phyloP scores from a whole-genome alignment of 2,329 filamentous ascomycete species.

The Colletotrichum sp. region DNA sequence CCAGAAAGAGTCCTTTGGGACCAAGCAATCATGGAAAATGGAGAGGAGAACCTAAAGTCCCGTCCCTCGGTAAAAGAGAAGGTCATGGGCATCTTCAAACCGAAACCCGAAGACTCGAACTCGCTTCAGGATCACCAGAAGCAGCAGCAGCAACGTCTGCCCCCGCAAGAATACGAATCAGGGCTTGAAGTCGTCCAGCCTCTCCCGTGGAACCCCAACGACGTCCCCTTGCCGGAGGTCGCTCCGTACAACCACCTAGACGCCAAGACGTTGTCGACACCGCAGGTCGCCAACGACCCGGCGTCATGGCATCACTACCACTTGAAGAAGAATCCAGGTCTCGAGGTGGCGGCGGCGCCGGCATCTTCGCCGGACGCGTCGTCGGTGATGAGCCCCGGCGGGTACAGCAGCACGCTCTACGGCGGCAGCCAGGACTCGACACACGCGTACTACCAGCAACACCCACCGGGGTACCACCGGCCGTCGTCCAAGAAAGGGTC shows the following conservation, averaged over 20 bases:
- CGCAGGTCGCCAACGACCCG: slow-evolving; percentile 3
- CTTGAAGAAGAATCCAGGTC: background rate
- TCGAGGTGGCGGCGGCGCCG: background rate
- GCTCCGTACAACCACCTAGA: background rate
- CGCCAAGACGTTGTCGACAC: background rate
- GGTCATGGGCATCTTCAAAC: background rate
- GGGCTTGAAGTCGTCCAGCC: slow-evolving; percentile 12
- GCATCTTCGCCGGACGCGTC: background rate
- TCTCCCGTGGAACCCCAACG: slow-evolving; percentile 2
- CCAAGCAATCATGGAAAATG: background rate
- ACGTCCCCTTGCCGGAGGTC: slow-evolving; percentile 5
- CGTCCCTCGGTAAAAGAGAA: background rate
- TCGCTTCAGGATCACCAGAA: background rate
- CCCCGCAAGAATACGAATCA: background rate
- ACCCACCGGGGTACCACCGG: slow-evolving; percentile 1
- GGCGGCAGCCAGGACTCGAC: background rate
- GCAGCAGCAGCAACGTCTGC: background rate
- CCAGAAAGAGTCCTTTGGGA: background rate
- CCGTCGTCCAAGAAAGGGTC: background rate
- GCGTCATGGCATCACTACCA: background rate
- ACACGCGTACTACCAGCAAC: background rate
- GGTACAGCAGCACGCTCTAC: background rate
- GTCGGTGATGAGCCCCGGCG: background rate
- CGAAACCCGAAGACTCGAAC: background rate
- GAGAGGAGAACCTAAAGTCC: background rate